Percentiles rank a stretch among this genome's conserved stretches.
phyloP scores from a whole-genome alignment of 257 asterid genomes.

The Catharanthus roseus region DNA sequence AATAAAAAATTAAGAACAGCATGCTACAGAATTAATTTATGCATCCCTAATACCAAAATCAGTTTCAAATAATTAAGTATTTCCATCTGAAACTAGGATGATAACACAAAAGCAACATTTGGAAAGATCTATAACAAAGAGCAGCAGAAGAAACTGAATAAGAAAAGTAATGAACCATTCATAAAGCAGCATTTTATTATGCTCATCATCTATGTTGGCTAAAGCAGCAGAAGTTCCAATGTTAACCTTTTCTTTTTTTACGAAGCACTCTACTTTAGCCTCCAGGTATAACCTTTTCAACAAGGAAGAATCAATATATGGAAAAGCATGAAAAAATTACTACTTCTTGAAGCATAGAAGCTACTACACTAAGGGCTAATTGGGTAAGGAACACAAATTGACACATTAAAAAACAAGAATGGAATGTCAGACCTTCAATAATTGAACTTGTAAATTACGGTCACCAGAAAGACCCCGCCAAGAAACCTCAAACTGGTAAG shows the following conservation, averaged over 20 bases:
- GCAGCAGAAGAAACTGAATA: neutral
- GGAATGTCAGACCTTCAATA: constrained; percentile 57
- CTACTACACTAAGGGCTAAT: neutral
- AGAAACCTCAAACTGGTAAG: constrained; percentile 84
- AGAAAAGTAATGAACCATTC: neutral
- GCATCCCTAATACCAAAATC: neutral
- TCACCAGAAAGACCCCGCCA: constrained; percentile 93
- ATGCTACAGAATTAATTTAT: neutral
- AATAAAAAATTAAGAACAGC: neutral
- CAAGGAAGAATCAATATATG: neutral
- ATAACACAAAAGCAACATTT: neutral
- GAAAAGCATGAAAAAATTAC: neutral
- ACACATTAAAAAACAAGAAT: constrained; percentile 1
- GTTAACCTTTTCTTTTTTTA: neutral
- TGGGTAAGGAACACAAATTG: constrained; percentile 13
- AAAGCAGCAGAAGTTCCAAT: neutral
- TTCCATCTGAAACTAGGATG: neutral
- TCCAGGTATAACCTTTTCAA: neutral
- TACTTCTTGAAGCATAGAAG: neutral
- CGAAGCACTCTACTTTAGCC: neutral
- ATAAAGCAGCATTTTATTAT: neutral
- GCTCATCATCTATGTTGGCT: neutral
- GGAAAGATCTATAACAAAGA: neutral
- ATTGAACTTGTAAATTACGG: constrained; percentile 57
- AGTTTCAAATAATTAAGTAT: neutral